Percentiles rank a stretch among this genome's conserved stretches.
These are phyloP conservation scores for Pilasporangium apinafurcum DNA, from an alignment of 352 stramenopile genomes.

Conservation along the genomic window DNA sequence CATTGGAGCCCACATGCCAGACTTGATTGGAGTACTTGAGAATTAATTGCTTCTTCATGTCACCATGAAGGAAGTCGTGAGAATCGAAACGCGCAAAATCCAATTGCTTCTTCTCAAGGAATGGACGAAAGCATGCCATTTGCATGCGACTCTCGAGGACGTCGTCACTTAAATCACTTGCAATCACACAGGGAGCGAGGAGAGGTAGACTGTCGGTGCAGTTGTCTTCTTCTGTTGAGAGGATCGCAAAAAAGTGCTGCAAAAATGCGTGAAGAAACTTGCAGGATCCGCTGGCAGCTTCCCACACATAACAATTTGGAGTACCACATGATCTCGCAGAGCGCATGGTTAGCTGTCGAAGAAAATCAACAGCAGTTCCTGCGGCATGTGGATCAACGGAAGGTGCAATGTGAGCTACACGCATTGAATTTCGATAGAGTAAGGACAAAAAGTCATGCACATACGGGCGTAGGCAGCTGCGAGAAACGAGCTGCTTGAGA, in stretches of 20 bases:
- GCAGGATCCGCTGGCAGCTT: constrained; percentile 74
- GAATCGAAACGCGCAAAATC: constrained; percentile 76
- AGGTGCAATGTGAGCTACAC: background rate
- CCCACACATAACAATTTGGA: constrained; percentile 79
- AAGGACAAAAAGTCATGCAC: constrained; percentile 2
- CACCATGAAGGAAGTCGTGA: constrained; percentile 23
- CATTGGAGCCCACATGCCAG: constrained; percentile 39
- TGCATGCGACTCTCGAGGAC: constrained; percentile 52
- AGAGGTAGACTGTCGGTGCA: constrained; percentile 1
- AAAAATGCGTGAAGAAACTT: constrained; percentile 77
- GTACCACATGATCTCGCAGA: background rate
- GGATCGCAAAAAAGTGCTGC: constrained; percentile 49
- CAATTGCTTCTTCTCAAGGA: constrained; percentile 26
- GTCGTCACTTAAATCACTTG: constrained; percentile 65
- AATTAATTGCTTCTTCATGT: constrained; percentile 16
- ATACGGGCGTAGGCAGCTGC: constrained; percentile 53
- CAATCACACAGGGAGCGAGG: constrained; percentile 50
- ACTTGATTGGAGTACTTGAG: constrained; percentile 15
- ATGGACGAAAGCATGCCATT: constrained; percentile 56
- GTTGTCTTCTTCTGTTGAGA: constrained; percentile 13
- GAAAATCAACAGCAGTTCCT: constrained; percentile 38
- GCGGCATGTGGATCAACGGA: background rate
- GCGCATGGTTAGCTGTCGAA: constrained; percentile 3
- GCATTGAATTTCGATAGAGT: background rate
- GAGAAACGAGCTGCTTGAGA: constrained; percentile 77